A percentile compares a stretch with the other conserved stretches of the same genome.
Conservation (phyloP, 2,329 filamentous ascomycete species). For the Penicillium sp. region DNA sequence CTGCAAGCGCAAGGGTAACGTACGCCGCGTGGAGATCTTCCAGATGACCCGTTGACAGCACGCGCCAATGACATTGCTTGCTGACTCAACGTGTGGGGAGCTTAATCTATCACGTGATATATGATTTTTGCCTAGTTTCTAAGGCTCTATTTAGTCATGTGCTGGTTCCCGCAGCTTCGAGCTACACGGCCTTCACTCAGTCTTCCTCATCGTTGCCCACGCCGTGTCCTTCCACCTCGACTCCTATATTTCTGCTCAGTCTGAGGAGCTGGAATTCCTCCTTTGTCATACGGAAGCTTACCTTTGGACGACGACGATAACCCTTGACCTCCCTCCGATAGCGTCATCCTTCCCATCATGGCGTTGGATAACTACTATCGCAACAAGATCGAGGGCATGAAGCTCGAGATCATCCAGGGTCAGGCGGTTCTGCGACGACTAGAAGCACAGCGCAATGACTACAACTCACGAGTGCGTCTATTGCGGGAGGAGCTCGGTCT, state of each 20-base stretch:
- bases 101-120: slow-evolving; percentile 7
- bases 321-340: slow-evolving; percentile 17
- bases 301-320: background rate
- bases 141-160: slow-evolving; percentile 10
- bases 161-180: slow-evolving; percentile 18
- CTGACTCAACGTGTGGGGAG: slow-evolving; percentile 18
- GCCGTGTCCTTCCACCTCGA: background rate
- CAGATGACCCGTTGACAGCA: slow-evolving; percentile 18
- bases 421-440: slow-evolving; percentile 92
- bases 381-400: slow-evolving; percentile 99
- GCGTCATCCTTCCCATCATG: slow-evolving; percentile 58
- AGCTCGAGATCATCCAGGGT: slow-evolving; percentile 99
- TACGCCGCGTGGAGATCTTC: slow-evolving; percentile 17
- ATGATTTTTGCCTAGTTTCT: slow-evolving; percentile 8
- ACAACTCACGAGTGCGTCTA: slow-evolving; percentile 95
- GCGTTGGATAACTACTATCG: slow-evolving; percentile 99
- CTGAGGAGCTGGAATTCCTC: background rate
- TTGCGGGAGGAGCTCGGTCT: slow-evolving; percentile 92
- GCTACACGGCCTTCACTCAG: slow-evolving; percentile 8
- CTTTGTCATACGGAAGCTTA: background rate
- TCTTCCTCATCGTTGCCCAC: slow-evolving; percentile 10
- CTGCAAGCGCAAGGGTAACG: slow-evolving; percentile 12
- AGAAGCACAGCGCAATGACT: slow-evolving; percentile 97
- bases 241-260: background rate
- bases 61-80: slow-evolving; percentile 15